Conservation (phyloP, 2,329 filamentous ascomycete species). For the Mycosphaerella arachidis region DNA sequence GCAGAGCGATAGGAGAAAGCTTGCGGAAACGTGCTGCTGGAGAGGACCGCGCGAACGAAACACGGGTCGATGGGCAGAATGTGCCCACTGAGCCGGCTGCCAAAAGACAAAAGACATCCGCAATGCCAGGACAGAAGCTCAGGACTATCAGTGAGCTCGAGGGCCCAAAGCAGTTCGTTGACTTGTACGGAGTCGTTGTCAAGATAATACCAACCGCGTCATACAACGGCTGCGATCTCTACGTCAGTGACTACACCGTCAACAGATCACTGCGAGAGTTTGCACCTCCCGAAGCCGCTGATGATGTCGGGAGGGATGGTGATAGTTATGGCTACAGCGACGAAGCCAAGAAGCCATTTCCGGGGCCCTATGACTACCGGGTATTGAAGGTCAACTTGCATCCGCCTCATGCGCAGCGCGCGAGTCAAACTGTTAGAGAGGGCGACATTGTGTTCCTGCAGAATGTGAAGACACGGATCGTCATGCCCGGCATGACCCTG, state of each 20-base stretch:
- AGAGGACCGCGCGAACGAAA: background rate
- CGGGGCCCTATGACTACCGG: conserved; percentile 68
- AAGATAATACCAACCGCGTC: conserved; percentile 44
- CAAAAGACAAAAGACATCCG: conserved; percentile 9
- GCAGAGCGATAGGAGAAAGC: background rate
- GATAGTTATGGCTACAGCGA: conserved; percentile 31
- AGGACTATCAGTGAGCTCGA: conserved; percentile 60
- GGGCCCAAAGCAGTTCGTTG: conserved; percentile 53
- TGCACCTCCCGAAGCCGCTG: conserved; percentile 34
- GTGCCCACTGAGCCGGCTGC: conserved; percentile 2
- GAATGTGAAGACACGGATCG: conserved; percentile 66
- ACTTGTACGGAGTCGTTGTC: conserved; percentile 69
- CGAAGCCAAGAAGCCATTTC: conserved; percentile 51
- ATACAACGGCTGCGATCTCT: conserved; percentile 54
- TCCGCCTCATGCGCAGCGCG: conserved; percentile 59
- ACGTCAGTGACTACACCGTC: conserved; percentile 78
- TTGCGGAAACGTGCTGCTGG: background rate
- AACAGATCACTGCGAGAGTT: conserved; percentile 62
- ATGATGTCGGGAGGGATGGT: conserved; percentile 24
- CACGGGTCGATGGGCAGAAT: background rate
- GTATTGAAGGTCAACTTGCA: conserved; percentile 69
- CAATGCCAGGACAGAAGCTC: conserved; percentile 47
- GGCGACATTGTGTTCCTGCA: conserved; percentile 61
- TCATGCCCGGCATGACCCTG: conserved; percentile 51
- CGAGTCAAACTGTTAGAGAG: conserved; percentile 53